These are phyloP conservation scores for Multifurca ochricompacta DNA, from an alignment of 768 basidiomycete genomes.

Conservation along the genomic window DNA sequence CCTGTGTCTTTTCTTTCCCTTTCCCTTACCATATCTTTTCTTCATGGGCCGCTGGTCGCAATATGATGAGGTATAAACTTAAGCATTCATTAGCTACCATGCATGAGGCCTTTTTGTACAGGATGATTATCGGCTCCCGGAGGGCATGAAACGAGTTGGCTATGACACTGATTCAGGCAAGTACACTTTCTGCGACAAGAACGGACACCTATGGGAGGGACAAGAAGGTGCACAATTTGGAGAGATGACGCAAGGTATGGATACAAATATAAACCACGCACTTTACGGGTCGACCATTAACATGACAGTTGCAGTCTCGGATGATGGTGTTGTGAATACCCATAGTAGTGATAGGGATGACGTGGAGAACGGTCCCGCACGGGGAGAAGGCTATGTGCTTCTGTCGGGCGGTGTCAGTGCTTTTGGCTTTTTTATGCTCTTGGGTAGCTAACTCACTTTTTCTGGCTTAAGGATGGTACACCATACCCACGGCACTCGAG, in stretches of 20 bases:
- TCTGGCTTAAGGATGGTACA: neutral
- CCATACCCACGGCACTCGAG: neutral
- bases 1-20: neutral
- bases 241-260: constrained; percentile 36
- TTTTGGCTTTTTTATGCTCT: neutral
- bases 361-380: constrained; percentile 17
- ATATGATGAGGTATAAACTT: constrained; percentile 29
- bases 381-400: constrained; percentile 7
- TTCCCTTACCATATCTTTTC: neutral
- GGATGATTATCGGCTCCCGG: constrained; percentile 48
- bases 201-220: constrained; percentile 49
- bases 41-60: constrained; percentile 33
- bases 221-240: constrained; percentile 58
- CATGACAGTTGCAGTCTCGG: constrained; percentile 3
- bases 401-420: constrained; percentile 15
- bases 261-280: neutral
- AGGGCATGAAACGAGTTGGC: constrained; percentile 55
- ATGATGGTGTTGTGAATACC: neutral
- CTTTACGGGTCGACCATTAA: neutral
- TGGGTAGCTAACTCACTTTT: neutral
- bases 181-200: constrained; percentile 55
- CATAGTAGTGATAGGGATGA: constrained; percentile 9
- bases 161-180: constrained; percentile 66
- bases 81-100: neutral
- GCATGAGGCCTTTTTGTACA: constrained; percentile 20